These are phyloP conservation scores for Fusarium sp. DNA, from an alignment of 2,329 filamentous ascomycete genomes.

Conservation along the genomic window DNA sequence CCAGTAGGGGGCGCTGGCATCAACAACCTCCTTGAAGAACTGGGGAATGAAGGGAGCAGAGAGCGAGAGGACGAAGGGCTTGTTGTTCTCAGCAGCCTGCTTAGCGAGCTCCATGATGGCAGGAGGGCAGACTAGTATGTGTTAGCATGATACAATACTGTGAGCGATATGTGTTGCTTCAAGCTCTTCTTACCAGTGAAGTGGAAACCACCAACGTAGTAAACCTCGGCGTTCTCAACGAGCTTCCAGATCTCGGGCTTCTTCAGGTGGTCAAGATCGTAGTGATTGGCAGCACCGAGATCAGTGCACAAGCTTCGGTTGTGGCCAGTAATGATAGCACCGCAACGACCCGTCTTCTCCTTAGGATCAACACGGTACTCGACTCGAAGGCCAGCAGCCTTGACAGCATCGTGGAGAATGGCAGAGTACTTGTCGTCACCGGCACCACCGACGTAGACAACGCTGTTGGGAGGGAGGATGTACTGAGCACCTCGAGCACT, in stretches of 20 bases:
- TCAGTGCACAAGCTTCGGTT: conserved; percentile 96
- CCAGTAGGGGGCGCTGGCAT: conserved; percentile 88
- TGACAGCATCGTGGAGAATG: conserved; percentile 86
- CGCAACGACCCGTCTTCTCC: conserved; percentile 90
- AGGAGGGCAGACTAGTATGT: conserved; percentile 77
- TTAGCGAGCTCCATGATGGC: conserved; percentile 91
- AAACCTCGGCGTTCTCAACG: conserved; percentile 87
- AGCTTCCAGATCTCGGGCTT: conserved; percentile 90
- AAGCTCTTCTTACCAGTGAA: conserved; percentile 71
- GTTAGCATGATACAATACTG: conserved; percentile 19
- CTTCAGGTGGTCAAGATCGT: conserved; percentile 94
- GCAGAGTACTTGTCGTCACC: conserved; percentile 96
- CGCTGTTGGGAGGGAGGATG: conserved; percentile 88
- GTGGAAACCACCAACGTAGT: conserved; percentile 97
- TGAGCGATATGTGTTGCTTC: background rate
- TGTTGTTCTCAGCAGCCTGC: conserved; percentile 89
- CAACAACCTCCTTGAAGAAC: conserved; percentile 97
- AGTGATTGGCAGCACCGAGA: conserved; percentile 95
- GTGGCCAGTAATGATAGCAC: conserved; percentile 96
- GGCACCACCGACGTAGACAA: conserved; percentile 93
- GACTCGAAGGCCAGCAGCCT: conserved; percentile 87
- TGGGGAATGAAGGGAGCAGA: conserved; percentile 95
- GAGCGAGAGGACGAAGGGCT: conserved; percentile 90
- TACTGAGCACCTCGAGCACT: conserved; percentile 97
- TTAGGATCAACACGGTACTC: conserved; percentile 93